Conservation (phyloP, 441 rosid genomes). For the Populus hybrid region DNA sequence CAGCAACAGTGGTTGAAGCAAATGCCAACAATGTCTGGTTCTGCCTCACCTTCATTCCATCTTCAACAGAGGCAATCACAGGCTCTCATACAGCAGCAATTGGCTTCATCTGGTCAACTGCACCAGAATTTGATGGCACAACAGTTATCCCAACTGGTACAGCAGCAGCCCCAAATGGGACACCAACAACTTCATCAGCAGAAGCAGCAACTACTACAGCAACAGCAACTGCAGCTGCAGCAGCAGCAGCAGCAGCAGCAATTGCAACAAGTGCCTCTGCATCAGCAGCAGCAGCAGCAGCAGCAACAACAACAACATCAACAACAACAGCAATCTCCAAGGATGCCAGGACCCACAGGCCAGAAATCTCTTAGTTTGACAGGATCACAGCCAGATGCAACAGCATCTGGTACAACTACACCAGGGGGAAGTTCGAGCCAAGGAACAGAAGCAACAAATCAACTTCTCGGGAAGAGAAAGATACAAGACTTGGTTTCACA, state of each 20-base stretch:
- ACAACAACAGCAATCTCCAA: constrained; percentile 57
- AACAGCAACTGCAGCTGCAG: constrained; percentile 29
- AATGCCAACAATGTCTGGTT: constrained; percentile 67
- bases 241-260: constrained; percentile 46
- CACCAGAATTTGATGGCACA: constrained; percentile 72
- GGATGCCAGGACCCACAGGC: constrained; percentile 57
- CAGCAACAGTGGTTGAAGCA: constrained; percentile 98
- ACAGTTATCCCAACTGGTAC: constrained; percentile 74
- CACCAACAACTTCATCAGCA: constrained; percentile 49
- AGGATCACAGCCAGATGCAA: constrained; percentile 97
- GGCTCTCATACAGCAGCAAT: constrained; percentile 75
- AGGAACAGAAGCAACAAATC: constrained; percentile 95
- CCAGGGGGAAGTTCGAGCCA: constrained; percentile 99
- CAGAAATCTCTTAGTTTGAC: constrained; percentile 95
- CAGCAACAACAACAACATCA: constrained; percentile 32
- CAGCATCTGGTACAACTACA: constrained; percentile 92
- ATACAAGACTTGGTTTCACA: constrained; percentile 95
- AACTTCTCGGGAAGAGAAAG: constrained; percentile 97
- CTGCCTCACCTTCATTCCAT: constrained; percentile 69
- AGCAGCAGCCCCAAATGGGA: constrained; percentile 46
- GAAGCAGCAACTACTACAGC: constrained; percentile 36
- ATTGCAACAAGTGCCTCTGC: constrained; percentile 36
- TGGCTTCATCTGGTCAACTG: constrained; percentile 70
- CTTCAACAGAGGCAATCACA: constrained; percentile 72
- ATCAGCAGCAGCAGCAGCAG: constrained; percentile 28